Evolutionary conservation across 2,329 filamentous ascomycete species (phyloP), one percentile per base, ranked within the genome.

Genomic region (Fusarium mundagurra): DNA sequence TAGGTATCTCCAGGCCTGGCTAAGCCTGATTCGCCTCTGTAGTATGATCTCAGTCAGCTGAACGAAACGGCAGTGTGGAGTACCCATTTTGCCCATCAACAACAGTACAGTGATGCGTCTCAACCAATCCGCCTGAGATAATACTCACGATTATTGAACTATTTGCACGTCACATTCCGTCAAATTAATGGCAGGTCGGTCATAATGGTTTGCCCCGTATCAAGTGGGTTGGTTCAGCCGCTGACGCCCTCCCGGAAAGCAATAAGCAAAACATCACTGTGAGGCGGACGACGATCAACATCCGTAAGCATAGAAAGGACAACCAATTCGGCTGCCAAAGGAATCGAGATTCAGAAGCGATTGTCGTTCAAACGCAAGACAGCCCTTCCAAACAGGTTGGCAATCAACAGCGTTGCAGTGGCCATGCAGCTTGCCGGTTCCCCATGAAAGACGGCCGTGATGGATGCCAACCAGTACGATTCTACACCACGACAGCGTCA

Each of bases 211-310:
- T 12, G 11, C 16, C 10, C 5, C 12, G 43, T 8, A 44, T 12
- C 0, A 20, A 45, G 17, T 4, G 0, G 24, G 14, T 8, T 41
- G 0, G 5, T 41, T 2, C 22, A n/a, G 22, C 6, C 5, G 18
- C 24, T 29, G 3, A 29, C 8, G 11, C 18, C 24, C 24, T 18
- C 12, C 24, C 12, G 29, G 44, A 22, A 29, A 29, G 24, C 24
- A 7, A 16, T 8, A 5, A n/a, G 22, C 41, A n/a, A 43, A 6
- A 24, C 41, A 13, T 0, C 11, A 14, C 20, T 14, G 18, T 45
- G 12, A 47, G 12, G 44, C 12, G 24, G 24, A 29, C 5, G 7
- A 20, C 24, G 6, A 16, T 20, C 18, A 47, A 47, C 0, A 22
- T 22, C 44, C 0, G 18, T 7, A 29, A 22, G 24, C 24, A 6